phyloP scores from a whole-genome alignment of 495 filamentous ascomycete genomes.

The Recurvomyces mirabilis region DNA sequence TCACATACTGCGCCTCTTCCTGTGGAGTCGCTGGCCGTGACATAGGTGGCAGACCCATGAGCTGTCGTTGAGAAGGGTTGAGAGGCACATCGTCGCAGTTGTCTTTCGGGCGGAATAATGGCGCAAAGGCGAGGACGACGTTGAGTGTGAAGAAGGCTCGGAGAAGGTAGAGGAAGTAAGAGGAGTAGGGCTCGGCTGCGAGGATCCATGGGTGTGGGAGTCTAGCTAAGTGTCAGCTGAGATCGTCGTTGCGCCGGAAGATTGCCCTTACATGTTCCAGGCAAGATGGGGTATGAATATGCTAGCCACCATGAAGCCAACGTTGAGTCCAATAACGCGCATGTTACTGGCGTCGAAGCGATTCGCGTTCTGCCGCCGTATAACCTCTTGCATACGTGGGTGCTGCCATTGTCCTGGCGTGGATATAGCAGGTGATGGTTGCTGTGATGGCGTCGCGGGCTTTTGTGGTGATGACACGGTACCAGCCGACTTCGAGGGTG shows the following conservation, averaged over 20 bases:
- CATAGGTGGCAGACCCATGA: constrained; percentile 70
- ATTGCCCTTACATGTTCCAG: not conserved
- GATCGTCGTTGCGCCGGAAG: not conserved
- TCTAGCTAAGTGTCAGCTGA: constrained; percentile 11
- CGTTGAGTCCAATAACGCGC: constrained; percentile 53
- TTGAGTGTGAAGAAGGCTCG: constrained; percentile 55
- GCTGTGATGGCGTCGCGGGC: constrained; percentile 25
- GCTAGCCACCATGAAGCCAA: constrained; percentile 33
- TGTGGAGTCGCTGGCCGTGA: constrained; percentile 52
- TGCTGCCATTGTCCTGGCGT: constrained; percentile 77
- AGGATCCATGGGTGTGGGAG: constrained; percentile 24
- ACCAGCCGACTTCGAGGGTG: constrained; percentile 7
- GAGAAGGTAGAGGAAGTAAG: constrained; percentile 36
- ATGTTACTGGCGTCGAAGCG: constrained; percentile 64
- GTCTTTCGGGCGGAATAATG: constrained; percentile 58
- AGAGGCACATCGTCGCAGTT: constrained; percentile 81
- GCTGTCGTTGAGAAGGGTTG: constrained; percentile 73
- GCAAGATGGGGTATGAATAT: not conserved
- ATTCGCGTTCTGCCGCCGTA: constrained; percentile 56
- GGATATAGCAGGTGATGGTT: constrained; percentile 22
- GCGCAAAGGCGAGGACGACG: constrained; percentile 51
- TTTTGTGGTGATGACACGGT: constrained; percentile 4
- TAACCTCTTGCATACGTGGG: constrained; percentile 68
- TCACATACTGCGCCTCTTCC: constrained; percentile 53
- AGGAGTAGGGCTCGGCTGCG: constrained; percentile 22